Evolutionary conservation across 1,284 basidiomycete species (phyloP).

Genomic region (Fistulinella staudtii): DNA sequence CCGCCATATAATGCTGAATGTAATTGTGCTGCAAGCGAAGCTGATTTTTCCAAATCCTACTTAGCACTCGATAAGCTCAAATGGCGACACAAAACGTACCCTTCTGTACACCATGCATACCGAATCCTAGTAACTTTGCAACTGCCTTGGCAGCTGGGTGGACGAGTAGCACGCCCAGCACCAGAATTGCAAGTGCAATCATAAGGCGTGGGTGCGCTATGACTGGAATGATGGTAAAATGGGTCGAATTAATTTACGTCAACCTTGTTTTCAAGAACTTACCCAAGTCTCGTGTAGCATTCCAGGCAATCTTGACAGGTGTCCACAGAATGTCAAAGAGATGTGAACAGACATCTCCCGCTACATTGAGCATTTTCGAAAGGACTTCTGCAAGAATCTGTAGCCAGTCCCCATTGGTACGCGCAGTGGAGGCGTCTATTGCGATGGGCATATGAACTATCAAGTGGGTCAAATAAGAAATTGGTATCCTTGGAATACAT

Average conservation of each 20-base stretch:
- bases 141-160: not conserved
- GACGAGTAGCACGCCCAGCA: not conserved
- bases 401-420: no score
- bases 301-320: not conserved
- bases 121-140: not conserved
- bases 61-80: no score
- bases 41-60: no score
- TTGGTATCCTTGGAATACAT: no score
- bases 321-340: not conserved
- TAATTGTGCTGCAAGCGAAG: no score
- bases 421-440: no score
- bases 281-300: not conserved
- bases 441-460: no score
- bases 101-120: rapidly evolving
- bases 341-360: rapidly evolving
- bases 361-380: rapidly evolving
- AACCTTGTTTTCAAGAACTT: not conserved
- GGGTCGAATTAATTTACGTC: not conserved
- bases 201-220: not conserved
- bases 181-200: not conserved
- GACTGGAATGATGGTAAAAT: no score
- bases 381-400: no score
- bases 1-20: no score
- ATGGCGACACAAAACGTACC: constrained; percentile 4
- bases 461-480: no score